These are phyloP conservation scores for Lentinula aciculospora DNA, from an alignment of 768 basidiomycete species.

Conservation along the genomic window DNA sequence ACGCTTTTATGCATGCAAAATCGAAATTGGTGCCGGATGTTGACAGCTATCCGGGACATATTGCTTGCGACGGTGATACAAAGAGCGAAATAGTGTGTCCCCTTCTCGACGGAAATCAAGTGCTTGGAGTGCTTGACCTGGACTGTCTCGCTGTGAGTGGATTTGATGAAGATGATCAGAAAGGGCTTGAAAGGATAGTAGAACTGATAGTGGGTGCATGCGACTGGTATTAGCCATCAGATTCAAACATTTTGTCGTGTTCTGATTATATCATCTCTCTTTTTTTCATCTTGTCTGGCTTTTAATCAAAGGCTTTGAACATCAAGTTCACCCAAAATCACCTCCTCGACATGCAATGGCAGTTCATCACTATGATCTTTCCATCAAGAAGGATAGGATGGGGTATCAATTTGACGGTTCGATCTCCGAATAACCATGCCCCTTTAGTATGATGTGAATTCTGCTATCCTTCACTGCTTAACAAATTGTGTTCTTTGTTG, in stretches of 20 bases:
- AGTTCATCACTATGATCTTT: neutral
- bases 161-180: conserved; percentile 72
- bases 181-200: conserved; percentile 73
- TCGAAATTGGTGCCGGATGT: conserved; percentile 76
- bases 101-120: conserved; percentile 37
- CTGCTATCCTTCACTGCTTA: no score
- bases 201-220: conserved; percentile 55
- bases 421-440: no score
- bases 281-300: neutral
- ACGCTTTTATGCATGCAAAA: conserved; percentile 52
- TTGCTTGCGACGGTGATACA: conserved; percentile 89
- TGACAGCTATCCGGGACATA: conserved; percentile 82
- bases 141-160: conserved; percentile 71
- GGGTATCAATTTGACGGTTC: no score
- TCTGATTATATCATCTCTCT: neutral
- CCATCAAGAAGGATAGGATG: no score
- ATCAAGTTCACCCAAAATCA: neutral
- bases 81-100: conserved; percentile 90
- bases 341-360: neutral
- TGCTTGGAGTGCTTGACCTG: conserved; percentile 71
- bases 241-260: neutral
- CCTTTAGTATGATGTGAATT: no score
- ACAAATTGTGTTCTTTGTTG: no score
- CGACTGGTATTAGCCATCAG: conserved; percentile 46
- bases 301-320: neutral